Conservation (phyloP, 2,329 filamentous ascomycete genomes). For the Phialophora macrospora region DNA sequence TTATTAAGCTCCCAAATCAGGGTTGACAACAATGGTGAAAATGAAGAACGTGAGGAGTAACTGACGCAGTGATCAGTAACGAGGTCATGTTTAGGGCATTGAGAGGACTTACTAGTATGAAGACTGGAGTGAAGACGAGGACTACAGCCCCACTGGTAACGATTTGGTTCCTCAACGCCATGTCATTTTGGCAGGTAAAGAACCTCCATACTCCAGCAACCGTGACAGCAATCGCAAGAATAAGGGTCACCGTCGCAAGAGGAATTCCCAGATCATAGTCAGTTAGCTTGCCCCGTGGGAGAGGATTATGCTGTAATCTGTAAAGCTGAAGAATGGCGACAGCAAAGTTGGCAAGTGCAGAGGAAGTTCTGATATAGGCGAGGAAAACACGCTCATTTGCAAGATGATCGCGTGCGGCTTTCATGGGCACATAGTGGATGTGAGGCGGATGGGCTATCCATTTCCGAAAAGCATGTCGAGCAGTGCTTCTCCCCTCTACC, state of each 20-base stretch:
- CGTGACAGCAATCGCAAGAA: constrained; percentile 16
- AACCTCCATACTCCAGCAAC: constrained; percentile 24
- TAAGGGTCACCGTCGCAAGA: constrained; percentile 15
- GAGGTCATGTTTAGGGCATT: too few species aligned
- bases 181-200: constrained; percentile 25
- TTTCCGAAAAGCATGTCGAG: neutral
- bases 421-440: constrained; percentile 17
- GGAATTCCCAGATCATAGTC: constrained; percentile 26
- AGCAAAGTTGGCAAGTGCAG: constrained; percentile 23
- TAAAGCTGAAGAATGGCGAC: constrained; percentile 27
- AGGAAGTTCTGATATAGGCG: constrained; percentile 25
- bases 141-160: constrained; percentile 21
- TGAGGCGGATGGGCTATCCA: neutral
- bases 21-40: constrained; percentile 25
- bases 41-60: constrained; percentile 21
- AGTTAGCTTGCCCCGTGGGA: constrained; percentile 9
- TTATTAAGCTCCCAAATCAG: neutral
- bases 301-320: constrained; percentile 20
- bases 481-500: neutral
- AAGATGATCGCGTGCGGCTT: constrained; percentile 24
- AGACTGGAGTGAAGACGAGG: constrained; percentile 9
- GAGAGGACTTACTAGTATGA: constrained; percentile 12
- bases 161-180: constrained; percentile 14
- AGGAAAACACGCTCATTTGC: constrained; percentile 32
- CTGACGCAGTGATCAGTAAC: constrained; percentile 12